Evolutionary conservation across 2,329 filamentous ascomycete species (phyloP).

Genomic region (Aureobasidium sp.): DNA sequence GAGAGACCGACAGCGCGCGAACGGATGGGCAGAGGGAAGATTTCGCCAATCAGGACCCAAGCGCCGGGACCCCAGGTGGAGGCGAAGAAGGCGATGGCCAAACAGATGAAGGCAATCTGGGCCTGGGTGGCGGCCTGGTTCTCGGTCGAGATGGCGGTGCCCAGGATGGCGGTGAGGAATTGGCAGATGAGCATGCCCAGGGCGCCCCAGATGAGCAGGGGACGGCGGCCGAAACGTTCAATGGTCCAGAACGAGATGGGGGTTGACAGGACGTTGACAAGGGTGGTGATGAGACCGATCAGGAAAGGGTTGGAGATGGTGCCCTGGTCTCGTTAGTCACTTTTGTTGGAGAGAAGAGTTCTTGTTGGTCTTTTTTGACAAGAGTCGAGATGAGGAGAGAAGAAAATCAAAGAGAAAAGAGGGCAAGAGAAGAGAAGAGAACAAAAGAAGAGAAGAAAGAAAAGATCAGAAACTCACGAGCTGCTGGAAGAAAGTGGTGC

Average conservation of each 20-base stretch:
- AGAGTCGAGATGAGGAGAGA: no score
- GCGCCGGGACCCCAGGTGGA: constrained; percentile 74
- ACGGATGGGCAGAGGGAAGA: constrained; percentile 82
- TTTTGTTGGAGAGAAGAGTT: no score
- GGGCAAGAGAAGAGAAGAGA: no score
- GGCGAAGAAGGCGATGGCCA: constrained; percentile 91
- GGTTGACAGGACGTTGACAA: constrained; percentile 80
- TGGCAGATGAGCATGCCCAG: constrained; percentile 77
- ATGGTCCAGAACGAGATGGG: constrained; percentile 82
- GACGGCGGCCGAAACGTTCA: constrained; percentile 71
- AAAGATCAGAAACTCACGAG: constrained; percentile 37
- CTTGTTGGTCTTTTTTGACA: no score
- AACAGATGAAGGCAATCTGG: constrained; percentile 79
- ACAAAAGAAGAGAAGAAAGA: no score
- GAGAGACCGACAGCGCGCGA: constrained; percentile 78
- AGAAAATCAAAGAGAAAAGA: no score
- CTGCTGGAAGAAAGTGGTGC: constrained; percentile 71
- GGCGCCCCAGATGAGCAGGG: constrained; percentile 69
- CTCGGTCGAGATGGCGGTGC: constrained; percentile 33
- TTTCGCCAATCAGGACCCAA: constrained; percentile 72
- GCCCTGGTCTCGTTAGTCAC: constrained; percentile 29
- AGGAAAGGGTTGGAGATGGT: constrained; percentile 72
- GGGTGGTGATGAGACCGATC: constrained; percentile 74
- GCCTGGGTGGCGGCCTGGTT: constrained; percentile 39
- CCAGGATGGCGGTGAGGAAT: constrained; percentile 72